A percentile compares a stretch with the other conserved stretches of the same genome.
These are phyloP conservation scores for Borovskyia barvae DNA, from an alignment of 208 protist genomes.

Conservation along the genomic window DNA sequence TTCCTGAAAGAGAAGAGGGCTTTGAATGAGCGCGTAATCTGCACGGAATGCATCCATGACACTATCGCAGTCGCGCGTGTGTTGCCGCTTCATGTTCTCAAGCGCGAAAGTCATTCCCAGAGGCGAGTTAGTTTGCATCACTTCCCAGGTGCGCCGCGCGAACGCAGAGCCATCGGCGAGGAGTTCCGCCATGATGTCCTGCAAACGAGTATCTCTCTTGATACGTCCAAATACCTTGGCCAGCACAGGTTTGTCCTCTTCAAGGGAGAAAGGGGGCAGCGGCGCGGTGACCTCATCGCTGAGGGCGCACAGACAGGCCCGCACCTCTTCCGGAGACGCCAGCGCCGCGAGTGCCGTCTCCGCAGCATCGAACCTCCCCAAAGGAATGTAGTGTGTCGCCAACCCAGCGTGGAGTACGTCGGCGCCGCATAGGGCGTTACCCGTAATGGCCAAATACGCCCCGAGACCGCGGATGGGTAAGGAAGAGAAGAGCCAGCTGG, in stretches of 20 bases:
- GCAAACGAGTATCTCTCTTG: slow-evolving; percentile 29
- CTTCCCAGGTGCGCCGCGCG: slow-evolving; percentile 25
- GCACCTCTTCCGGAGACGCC: slow-evolving; percentile 18
- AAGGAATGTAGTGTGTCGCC: slow-evolving; percentile 69
- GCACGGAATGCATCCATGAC: slow-evolving; percentile 11
- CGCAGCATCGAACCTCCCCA: slow-evolving; percentile 29
- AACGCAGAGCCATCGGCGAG: slow-evolving; percentile 34
- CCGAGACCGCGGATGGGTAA: slow-evolving; percentile 46
- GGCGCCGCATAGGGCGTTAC: slow-evolving; percentile 64
- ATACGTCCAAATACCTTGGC: slow-evolving; percentile 36
- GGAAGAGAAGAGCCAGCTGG: slow-evolving; percentile 62
- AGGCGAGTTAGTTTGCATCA: slow-evolving; percentile 49
- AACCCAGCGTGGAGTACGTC: slow-evolving; percentile 65
- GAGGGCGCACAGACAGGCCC: slow-evolving; percentile 31
- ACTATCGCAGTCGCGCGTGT: neutral
- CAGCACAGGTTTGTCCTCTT: slow-evolving; percentile 22
- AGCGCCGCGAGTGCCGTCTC: slow-evolving; percentile 27
- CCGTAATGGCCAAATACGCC: slow-evolving; percentile 80
- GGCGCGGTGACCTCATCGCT: slow-evolving; percentile 12
- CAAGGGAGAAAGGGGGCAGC: slow-evolving; percentile 53
- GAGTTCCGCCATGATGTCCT: slow-evolving; percentile 42
- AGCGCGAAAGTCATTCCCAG: slow-evolving; percentile 48
- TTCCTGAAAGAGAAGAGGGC: slow-evolving; percentile 9
- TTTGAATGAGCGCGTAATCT: slow-evolving; percentile 34
- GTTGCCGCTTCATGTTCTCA: slow-evolving; percentile 38